phyloP scores from a whole-genome alignment of 768 basidiomycete genomes.

The Fomitopsis pulvina region DNA sequence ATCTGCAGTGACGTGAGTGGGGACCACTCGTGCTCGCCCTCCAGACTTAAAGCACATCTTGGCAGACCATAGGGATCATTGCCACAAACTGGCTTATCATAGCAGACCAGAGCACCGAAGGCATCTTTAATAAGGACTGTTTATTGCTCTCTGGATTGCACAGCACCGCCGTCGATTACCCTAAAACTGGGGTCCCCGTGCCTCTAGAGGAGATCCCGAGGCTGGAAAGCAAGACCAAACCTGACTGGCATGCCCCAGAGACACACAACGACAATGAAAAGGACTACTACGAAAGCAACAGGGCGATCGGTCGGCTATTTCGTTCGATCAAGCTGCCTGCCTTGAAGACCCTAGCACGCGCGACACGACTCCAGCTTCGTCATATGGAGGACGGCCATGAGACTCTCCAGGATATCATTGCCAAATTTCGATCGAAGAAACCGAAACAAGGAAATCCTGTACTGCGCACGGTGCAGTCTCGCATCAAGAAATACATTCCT shows the following conservation, averaged over 20 bases:
- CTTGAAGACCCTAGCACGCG: slow-evolving; percentile 8
- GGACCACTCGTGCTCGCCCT: background rate
- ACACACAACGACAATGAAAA: slow-evolving; percentile 27
- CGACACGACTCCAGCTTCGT: slow-evolving; percentile 15
- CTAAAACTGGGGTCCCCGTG: slow-evolving; percentile 41
- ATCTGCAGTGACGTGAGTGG: slow-evolving; percentile 54
- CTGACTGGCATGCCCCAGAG: slow-evolving; percentile 67
- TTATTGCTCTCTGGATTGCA: slow-evolving; percentile 47
- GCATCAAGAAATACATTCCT: slow-evolving; percentile 19
- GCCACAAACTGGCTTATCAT: slow-evolving; percentile 58
- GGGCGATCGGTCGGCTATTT: slow-evolving; percentile 57
- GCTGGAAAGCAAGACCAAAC: slow-evolving; percentile 28
- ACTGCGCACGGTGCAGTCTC: slow-evolving; percentile 9
- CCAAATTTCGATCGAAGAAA: slow-evolving; percentile 3
- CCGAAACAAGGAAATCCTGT: slow-evolving; percentile 5
- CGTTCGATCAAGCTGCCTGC: slow-evolving; percentile 53
- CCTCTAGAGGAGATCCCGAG: slow-evolving; percentile 33
- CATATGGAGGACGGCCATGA: slow-evolving; percentile 15
- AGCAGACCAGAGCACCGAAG: slow-evolving; percentile 45
- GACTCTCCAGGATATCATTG: slow-evolving; percentile 25
- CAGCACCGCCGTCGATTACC: slow-evolving; percentile 62
- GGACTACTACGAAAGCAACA: slow-evolving; percentile 34
- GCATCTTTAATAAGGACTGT: slow-evolving; percentile 48
- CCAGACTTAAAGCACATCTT: background rate
- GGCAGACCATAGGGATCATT: slow-evolving; percentile 52